A percentile compares a stretch with the other conserved stretches of the same genome.
Evolutionary conservation across 495 filamentous ascomycete species (phyloP).

Genomic region (Tuber brumale): DNA sequence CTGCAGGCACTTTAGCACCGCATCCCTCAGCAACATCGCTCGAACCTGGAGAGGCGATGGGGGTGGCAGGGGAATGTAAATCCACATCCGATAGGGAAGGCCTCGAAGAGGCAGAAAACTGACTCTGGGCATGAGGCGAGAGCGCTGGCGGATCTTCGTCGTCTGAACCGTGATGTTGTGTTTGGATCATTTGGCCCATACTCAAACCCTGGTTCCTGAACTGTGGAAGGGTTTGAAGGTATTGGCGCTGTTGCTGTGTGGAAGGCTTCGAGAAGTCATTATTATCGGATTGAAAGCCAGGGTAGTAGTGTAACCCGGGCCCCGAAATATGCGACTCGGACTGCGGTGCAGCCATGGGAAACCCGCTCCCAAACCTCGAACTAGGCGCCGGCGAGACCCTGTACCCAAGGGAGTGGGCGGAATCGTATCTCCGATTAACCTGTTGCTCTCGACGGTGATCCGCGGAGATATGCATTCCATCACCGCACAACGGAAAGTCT

Average conservation of each 20-base stretch:
- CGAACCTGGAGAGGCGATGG: slow-evolving; percentile 32
- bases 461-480: slow-evolving; percentile 18
- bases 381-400: slow-evolving; percentile 22
- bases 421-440: slow-evolving; percentile 25
- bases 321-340: slow-evolving; percentile 23
- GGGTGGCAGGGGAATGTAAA: slow-evolving; percentile 36
- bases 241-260: slow-evolving; percentile 24
- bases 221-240: slow-evolving; percentile 25
- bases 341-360: slow-evolving; percentile 14
- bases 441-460: slow-evolving; percentile 16
- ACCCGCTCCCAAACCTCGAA: slow-evolving; percentile 20
- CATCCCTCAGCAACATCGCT: slow-evolving; percentile 23
- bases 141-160: slow-evolving; percentile 39
- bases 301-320: slow-evolving; percentile 24
- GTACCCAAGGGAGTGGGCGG: slow-evolving; percentile 11
- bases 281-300: not conserved
- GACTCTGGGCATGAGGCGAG: slow-evolving; percentile 29
- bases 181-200: slow-evolving; percentile 8
- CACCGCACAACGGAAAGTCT: slow-evolving; percentile 38
- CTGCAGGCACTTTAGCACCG: slow-evolving; percentile 24
- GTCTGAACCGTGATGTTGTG: slow-evolving; percentile 19
- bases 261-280: slow-evolving; percentile 1
- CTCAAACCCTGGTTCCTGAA: slow-evolving; percentile 19
- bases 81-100: slow-evolving; percentile 38
- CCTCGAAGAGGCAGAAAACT: slow-evolving; percentile 31